phyloP scores from a whole-genome alignment of 2,329 filamentous ascomycete genomes.

The Aspergillus sp. region DNA sequence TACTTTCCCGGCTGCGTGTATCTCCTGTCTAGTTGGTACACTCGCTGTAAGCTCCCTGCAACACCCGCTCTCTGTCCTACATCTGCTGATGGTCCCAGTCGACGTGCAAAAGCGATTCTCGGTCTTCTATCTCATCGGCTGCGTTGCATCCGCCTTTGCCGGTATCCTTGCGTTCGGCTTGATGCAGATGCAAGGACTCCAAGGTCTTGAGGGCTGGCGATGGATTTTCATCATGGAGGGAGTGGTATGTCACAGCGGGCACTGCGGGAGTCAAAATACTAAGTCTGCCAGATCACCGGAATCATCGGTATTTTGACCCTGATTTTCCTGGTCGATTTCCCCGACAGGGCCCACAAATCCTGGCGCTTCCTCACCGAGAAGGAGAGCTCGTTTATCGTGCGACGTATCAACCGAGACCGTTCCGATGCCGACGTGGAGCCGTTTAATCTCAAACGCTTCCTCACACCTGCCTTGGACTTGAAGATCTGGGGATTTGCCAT shows the following conservation, averaged over 20 bases:
- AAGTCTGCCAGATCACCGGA: constrained; percentile 24
- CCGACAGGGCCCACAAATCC: constrained; percentile 30
- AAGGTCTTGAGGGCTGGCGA: constrained; percentile 47
- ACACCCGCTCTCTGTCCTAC: background rate
- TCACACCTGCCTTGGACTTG: constrained; percentile 48
- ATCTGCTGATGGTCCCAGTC: constrained; percentile 13
- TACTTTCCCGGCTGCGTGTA: constrained; percentile 72
- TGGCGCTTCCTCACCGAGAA: constrained; percentile 31
- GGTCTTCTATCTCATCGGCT: constrained; percentile 51
- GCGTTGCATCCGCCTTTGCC: constrained; percentile 47
- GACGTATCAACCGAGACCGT: constrained; percentile 53
- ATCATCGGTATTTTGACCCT: constrained; percentile 27
- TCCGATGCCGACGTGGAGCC: constrained; percentile 50
- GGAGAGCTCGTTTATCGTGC: constrained; percentile 51
- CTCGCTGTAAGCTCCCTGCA: constrained; percentile 31
- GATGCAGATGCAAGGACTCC: constrained; percentile 43
- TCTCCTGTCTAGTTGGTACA: constrained; percentile 71
- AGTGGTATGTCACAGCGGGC: constrained; percentile 21
- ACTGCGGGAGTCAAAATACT: background rate
- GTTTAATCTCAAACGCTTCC: constrained; percentile 48
- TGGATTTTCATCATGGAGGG: constrained; percentile 60
- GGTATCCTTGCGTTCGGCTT: constrained; percentile 48
- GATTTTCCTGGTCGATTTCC: constrained; percentile 37
- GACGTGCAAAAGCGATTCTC: constrained; percentile 36
- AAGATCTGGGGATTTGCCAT: constrained; percentile 57